Evolutionary conservation across 495 filamentous ascomycete species (phyloP).

Genomic region (Beverwykella pulmonaria): DNA sequence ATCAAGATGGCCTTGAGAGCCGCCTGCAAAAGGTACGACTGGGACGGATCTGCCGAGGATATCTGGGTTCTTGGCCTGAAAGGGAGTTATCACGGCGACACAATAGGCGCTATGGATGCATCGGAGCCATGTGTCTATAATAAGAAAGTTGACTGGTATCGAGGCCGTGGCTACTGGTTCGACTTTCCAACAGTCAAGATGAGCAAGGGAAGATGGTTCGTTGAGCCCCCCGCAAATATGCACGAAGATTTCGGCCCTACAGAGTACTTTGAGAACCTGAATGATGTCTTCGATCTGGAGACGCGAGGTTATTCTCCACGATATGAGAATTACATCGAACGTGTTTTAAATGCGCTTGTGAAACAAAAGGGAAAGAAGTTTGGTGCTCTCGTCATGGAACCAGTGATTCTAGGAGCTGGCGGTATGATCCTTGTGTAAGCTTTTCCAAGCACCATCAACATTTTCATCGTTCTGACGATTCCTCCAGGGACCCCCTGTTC

Average conservation of each 20-base stretch:
- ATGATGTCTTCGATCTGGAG: constrained; percentile 64
- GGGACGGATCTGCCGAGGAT: constrained; percentile 57
- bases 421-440: constrained; percentile 75
- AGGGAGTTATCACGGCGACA: constrained; percentile 80
- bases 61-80: constrained; percentile 70
- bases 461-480: constrained; percentile 25
- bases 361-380: constrained; percentile 62
- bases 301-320: constrained; percentile 47
- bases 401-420: constrained; percentile 72
- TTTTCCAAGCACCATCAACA: neutral
- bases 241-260: constrained; percentile 51
- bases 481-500: constrained; percentile 71
- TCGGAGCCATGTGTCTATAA: constrained; percentile 73
- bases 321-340: constrained; percentile 63
- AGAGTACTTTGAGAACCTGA: constrained; percentile 54
- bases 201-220: constrained; percentile 62
- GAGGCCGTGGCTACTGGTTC: constrained; percentile 73
- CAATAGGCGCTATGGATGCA: constrained; percentile 79
- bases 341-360: constrained; percentile 48
- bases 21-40: constrained; percentile 63
- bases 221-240: constrained; percentile 57
- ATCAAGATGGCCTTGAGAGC: constrained; percentile 78
- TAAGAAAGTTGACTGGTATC: constrained; percentile 78
- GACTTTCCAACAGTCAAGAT: constrained; percentile 71
- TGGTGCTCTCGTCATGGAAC: constrained; percentile 74